Conservation (phyloP, 352 stramenopile genomes). For the Hyaloperonospora arabidopsidis region DNA sequence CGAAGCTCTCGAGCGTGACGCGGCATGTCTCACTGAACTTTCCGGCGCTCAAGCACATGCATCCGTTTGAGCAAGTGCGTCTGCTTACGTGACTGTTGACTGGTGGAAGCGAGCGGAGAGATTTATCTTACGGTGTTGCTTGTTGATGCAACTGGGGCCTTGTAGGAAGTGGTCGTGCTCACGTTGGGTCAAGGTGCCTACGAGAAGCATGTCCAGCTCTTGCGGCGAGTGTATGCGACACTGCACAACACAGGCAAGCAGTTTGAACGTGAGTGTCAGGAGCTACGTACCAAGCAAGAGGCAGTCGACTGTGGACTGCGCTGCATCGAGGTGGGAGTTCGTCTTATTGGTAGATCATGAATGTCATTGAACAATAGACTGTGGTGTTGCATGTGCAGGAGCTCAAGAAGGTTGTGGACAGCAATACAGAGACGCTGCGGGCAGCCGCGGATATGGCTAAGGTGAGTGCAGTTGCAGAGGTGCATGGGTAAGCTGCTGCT, state of each 20-base stretch:
- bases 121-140: not conserved
- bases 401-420: conserved; percentile 40
- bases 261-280: conserved; percentile 59
- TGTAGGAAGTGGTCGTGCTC: conserved; percentile 71
- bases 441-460: conserved; percentile 59
- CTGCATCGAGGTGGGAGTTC: conserved; percentile 53
- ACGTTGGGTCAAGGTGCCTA: conserved; percentile 68
- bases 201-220: conserved; percentile 61
- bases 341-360: not conserved
- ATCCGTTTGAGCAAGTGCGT: conserved; percentile 73
- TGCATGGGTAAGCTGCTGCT: not conserved
- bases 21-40: conserved; percentile 66
- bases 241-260: conserved; percentile 73
- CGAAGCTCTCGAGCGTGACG: conserved; percentile 65
- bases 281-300: conserved; percentile 72
- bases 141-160: not conserved
- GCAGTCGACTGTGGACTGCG: conserved; percentile 59
- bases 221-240: conserved; percentile 68
- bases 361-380: not conserved
- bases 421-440: conserved; percentile 32
- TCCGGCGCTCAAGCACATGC: conserved; percentile 64
- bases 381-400: conserved; percentile 20
- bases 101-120: not conserved
- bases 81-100: not conserved
- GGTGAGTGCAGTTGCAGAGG: conserved; percentile 15